Evolutionary conservation across 495 filamentous ascomycete species (phyloP).

Genomic region (Bathelium albidoporum): DNA sequence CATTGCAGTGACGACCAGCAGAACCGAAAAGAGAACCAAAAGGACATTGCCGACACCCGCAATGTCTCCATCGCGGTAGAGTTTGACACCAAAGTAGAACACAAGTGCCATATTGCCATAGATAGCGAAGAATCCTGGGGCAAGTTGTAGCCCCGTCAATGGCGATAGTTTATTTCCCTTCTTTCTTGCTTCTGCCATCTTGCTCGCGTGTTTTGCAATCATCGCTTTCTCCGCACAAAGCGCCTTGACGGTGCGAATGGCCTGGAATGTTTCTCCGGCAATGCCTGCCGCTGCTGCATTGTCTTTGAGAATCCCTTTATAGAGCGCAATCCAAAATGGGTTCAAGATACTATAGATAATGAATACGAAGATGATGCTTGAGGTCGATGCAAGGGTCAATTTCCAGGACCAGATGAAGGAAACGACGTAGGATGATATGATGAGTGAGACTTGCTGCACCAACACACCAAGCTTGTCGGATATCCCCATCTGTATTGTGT

Average conservation of each 20-base stretch:
- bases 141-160: neutral
- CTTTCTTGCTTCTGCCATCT: neutral
- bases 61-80: constrained; percentile 23
- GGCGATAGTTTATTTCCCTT: neutral
- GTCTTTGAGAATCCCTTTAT: neutral
- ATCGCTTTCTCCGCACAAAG: neutral
- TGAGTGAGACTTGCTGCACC: neutral
- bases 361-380: neutral
- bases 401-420: constrained; percentile 1
- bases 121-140: constrained; percentile 19
- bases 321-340: neutral
- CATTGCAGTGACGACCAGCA: constrained; percentile 21
- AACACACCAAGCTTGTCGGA: neutral
- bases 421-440: neutral
- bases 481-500: neutral
- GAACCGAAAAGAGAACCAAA: constrained; percentile 19
- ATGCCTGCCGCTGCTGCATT: neutral
- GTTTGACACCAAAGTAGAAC: constrained; percentile 23
- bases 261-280: neutral
- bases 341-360: neutral
- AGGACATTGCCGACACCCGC: constrained; percentile 19
- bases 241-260: neutral
- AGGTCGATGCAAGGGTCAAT: neutral
- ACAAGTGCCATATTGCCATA: constrained; percentile 17
- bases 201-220: neutral